phyloP scores from a whole-genome alignment of 2,329 filamentous ascomycete genomes.

The Xylariaceae sp. region DNA sequence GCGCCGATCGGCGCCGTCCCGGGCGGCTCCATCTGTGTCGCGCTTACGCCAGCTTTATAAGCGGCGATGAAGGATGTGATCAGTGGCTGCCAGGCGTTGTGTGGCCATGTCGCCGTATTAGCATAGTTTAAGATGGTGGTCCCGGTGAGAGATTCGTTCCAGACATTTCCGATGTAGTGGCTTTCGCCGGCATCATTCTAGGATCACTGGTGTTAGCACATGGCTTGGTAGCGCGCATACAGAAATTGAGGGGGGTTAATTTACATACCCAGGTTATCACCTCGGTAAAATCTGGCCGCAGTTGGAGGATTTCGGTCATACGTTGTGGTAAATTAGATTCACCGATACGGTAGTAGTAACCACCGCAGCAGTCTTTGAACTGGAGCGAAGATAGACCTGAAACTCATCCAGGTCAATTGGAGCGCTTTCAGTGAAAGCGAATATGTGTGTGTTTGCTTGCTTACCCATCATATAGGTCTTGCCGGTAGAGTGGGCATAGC shows the following conservation, averaged over 20 bases:
- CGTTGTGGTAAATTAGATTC: constrained; percentile 33
- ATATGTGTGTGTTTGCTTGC: constrained; percentile 11
- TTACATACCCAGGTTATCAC: constrained; percentile 30
- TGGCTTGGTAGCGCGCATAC: not conserved
- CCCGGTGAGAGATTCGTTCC: constrained; percentile 29
- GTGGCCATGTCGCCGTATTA: constrained; percentile 25
- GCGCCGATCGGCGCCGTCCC: constrained; percentile 25
- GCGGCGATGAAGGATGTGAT: constrained; percentile 33
- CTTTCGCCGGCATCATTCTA: constrained; percentile 34
- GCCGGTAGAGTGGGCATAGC: constrained; percentile 19
- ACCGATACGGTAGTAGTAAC: constrained; percentile 31
- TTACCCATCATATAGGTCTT: constrained; percentile 35
- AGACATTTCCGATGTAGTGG: constrained; percentile 35
- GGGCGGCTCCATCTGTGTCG: constrained; percentile 22
- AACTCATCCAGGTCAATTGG: constrained; percentile 10
- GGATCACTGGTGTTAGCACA: constrained; percentile 2
- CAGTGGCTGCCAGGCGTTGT: constrained; percentile 33
- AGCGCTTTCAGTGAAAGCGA: not conserved
- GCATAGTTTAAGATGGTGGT: constrained; percentile 29
- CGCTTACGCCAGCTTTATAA: constrained; percentile 27
- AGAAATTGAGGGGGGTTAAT: not conserved
- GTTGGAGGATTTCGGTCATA: constrained; percentile 33
- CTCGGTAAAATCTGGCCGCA: constrained; percentile 32
- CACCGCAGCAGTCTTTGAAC: constrained; percentile 31
- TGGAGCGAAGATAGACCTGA: constrained; percentile 29